phyloP scores from a whole-genome alignment of 176 grass and related monocot genomes.

The Zoysia pacifica region DNA sequence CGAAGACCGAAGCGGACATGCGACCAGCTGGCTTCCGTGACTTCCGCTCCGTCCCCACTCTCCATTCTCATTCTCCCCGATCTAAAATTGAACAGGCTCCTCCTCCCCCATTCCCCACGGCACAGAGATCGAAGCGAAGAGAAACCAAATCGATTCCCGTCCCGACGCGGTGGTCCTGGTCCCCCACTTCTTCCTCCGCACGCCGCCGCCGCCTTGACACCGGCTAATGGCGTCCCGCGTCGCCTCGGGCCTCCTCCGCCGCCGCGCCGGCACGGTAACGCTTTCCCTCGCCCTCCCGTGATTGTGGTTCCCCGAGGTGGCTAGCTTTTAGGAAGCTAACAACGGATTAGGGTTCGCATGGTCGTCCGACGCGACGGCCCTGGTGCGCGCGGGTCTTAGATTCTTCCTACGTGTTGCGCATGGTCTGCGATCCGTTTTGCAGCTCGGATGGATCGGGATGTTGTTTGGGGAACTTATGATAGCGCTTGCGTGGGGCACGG shows the following conservation, averaged over 20 bases:
- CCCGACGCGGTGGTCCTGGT: background rate
- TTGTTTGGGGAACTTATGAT: background rate
- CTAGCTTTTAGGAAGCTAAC: background rate
- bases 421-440: background rate
- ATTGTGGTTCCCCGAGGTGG: background rate
- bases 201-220: slow-evolving; percentile 19
- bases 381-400: background rate
- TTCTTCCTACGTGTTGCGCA: too few relatives aligned
- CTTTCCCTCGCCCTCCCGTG: background rate
- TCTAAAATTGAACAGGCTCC: background rate
- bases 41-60: background rate
- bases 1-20: background rate
- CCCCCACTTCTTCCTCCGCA: background rate
- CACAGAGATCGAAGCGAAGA: slow-evolving; percentile 1
- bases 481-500: background rate
- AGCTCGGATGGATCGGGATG: background rate
- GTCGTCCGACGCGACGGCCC: background rate
- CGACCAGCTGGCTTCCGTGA: background rate
- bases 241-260: slow-evolving; percentile 55
- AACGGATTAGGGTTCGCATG: slow-evolving; percentile 10
- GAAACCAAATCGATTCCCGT: background rate
- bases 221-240: slow-evolving; percentile 73
- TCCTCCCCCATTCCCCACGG: background rate
- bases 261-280: slow-evolving; percentile 54
- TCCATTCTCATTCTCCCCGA: background rate